Evolutionary conservation across 2,329 filamentous ascomycete genomes (phyloP), one percentile per base, ranked within the genome.

Genomic region (Pseudopyrenochaeta lycopersici): DNA sequence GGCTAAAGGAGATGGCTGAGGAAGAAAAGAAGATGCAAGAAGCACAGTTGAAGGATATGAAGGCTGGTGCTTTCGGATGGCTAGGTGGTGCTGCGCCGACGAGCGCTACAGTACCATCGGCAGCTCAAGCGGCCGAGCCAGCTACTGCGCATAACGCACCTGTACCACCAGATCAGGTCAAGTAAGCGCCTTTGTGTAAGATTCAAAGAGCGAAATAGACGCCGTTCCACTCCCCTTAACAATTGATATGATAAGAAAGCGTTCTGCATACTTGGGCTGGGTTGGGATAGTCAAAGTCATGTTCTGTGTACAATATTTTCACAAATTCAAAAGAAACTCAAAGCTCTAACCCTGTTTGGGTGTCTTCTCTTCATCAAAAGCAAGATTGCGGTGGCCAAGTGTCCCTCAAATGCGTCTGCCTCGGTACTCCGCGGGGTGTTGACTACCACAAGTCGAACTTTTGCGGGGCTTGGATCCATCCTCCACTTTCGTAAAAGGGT

Each of bases 11-110:
- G 77, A 93, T 97, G 82, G 90, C 90, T 38, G 88, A 88, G 43
- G 86, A 91, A 73, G 89, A 93, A 80, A 94, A 97, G 82, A 93
- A 92, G 82, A 84, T 88, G 59, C 90, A 93, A 76, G 90, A 96
- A 71, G 92, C 96, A 78, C 89, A 90, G 67, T 93, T 96, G 89
- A 90, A 90, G 78, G 91, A 85, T 71, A 96, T 97, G 91, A 95
- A 94, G 85, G 68, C 61, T 15, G 66, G 70, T 20, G 66, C 70
- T 0, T 71, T 74, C 39, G 62, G 66, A 43, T 74, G 66, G 66
- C 53, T 74, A 40, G 66, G 64, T n/a, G 61, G 59, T 17, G 49
- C 52, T 2, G 56, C 60, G 0, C 39, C 62, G 23, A 15, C 60
- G 29, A 52, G 46, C 2, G 56, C 62, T 1, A 50, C 61, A 1